phyloP scores from a whole-genome alignment of 306 rosid genomes.

The Cucurbita argyrosperma region DNA sequence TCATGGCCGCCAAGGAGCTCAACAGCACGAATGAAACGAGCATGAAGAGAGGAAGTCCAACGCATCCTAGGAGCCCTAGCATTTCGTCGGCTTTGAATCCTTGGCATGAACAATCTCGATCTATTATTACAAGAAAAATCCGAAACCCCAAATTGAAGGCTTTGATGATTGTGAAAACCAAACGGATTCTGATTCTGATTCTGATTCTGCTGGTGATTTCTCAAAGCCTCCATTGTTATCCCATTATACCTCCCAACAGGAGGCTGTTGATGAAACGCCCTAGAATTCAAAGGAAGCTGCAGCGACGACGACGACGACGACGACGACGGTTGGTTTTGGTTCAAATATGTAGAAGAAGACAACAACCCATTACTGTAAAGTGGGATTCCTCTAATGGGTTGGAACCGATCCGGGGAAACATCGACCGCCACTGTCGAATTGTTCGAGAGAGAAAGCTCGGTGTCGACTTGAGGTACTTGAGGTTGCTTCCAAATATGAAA shows the following conservation, averaged over 20 bases:
- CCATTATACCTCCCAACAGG: neutral
- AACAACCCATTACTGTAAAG: constrained; percentile 26
- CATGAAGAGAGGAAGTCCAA: constrained; percentile 87
- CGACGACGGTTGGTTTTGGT: constrained; percentile 10
- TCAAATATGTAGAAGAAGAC: constrained; percentile 15
- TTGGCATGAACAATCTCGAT: constrained; percentile 31
- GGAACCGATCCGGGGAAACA: constrained; percentile 12
- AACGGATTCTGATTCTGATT: neutral
- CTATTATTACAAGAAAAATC: constrained; percentile 36
- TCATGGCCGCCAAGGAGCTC: constrained; percentile 94
- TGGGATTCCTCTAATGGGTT: constrained; percentile 57
- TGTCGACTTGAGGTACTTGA: neutral
- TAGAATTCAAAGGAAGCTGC: neutral
- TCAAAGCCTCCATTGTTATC: constrained; percentile 6
- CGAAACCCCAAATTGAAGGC: constrained; percentile 18
- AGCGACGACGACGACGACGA: constrained; percentile 2
- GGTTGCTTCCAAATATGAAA: constrained; percentile 37
- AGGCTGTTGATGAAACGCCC: neutral
- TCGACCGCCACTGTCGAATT: constrained; percentile 8
- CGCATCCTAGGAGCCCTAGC: constrained; percentile 94
- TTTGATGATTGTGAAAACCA: neutral
- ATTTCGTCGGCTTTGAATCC: constrained; percentile 40
- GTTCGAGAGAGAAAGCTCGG: constrained; percentile 32
- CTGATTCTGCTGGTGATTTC: constrained; percentile 6
- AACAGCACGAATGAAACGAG: constrained; percentile 82